phyloP scores from a whole-genome alignment of 441 rosid genomes.

The Bruguiera hainesii region DNA sequence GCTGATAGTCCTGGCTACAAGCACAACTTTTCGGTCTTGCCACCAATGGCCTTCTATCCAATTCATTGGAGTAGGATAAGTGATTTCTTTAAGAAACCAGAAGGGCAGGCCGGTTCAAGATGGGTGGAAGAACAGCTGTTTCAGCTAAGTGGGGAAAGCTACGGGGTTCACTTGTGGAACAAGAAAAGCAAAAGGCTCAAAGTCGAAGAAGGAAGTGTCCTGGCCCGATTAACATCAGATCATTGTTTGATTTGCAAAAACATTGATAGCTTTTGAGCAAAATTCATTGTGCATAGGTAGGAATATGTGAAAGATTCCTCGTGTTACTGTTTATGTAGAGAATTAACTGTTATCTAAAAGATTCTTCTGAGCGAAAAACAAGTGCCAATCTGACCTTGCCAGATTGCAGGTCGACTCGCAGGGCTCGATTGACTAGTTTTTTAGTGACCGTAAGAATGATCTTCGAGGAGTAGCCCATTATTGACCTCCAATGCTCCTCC shows the following conservation, averaged over 20 bases:
- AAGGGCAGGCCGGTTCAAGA: constrained; percentile 28
- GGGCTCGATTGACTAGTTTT: too few relatives aligned
- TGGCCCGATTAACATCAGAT: constrained; percentile 44
- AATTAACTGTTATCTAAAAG: too few relatives aligned
- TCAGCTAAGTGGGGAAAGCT: constrained; percentile 40
- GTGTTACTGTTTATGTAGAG: too few relatives aligned
- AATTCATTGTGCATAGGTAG: too few relatives aligned
- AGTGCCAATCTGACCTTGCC: too few relatives aligned
- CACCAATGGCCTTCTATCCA: constrained; percentile 66
- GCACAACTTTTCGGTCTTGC: constrained; percentile 48
- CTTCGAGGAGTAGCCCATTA: too few relatives aligned
- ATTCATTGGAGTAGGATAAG: constrained; percentile 60
- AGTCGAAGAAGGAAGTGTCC: constrained; percentile 57
- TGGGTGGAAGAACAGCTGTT: constrained; percentile 40
- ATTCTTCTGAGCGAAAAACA: too few relatives aligned
- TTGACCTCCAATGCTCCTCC: too few relatives aligned
- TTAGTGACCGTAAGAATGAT: too few relatives aligned
- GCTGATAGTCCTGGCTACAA: constrained; percentile 30
- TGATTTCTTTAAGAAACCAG: constrained; percentile 47
- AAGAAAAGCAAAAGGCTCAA: constrained; percentile 51
- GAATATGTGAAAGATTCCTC: too few relatives aligned
- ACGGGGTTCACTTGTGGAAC: constrained; percentile 76
- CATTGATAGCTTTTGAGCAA: constrained; percentile 26
- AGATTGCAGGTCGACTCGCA: background rate
- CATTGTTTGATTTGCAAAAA: constrained; percentile 60